Base-by-base conservation (phyloP, 345 rosid species). In the Rhizophora mangle region DNA sequence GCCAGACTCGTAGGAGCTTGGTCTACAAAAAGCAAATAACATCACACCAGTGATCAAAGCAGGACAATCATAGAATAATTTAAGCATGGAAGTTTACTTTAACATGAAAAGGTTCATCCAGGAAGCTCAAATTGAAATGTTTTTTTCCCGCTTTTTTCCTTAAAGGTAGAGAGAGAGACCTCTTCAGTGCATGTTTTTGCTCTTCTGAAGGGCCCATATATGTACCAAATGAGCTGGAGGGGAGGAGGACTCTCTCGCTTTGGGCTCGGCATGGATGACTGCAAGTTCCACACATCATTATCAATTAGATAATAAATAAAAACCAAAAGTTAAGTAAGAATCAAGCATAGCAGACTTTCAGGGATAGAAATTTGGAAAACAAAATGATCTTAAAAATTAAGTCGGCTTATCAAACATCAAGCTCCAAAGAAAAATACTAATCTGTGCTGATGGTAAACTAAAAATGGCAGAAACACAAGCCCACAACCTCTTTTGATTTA, bases 161-260 rank as follows among this genome's bases (percentile, higher is more conserved):
- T 56, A 8, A 22, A 64, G 21, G 39, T 27, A 37, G 53, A 55
- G 67, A 65, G 59, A 22, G 27, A 22, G 30, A 92, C 98, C 81
- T 83, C 81, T 88, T 92, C 68, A 79, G 60, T 60, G 79, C 72
- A 67, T 69, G 83, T 73, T 86, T 86, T 49, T 69, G 74, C 70
- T 78, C 84, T 26, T 84, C 74, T 19, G 71, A 39, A 13, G 72
- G 54, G 72, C 75, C 80, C 65, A 74, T 72, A 68, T 63, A 61
- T 8, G 55, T 56, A 69, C 75, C 80, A 20, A 65, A 78, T 62
- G 83, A 75, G 78, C 65, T 80, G 18, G 79, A 72, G 60, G 81
- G 37, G 62, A 76, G 79, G 67, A 68, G 70, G 51, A 73, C 70
- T 51, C 75, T 72, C 69, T 78, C 92, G 69, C 78, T 86, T 52